Base-by-base conservation (phyloP, 1,284 basidiomycete species). In the Coniferiporia weirii region DNA sequence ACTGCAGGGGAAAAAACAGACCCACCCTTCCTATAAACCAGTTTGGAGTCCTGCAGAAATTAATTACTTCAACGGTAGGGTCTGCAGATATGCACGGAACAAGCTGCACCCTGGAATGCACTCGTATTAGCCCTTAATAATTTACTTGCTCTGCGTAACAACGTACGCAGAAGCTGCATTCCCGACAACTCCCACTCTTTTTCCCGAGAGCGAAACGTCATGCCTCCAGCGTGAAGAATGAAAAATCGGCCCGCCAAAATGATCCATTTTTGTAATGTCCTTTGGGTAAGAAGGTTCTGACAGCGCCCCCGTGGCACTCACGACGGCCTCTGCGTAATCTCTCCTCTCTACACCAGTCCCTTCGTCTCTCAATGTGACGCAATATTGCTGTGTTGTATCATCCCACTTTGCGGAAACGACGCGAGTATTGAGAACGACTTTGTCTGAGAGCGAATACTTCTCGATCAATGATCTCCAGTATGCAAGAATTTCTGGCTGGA, bases 111-210 rank as follows among this genome's bases (percentile, higher is more conserved):
- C 83, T 83, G 63, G 9, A 49, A 45, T 35, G 8, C n/a, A 51
- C 7, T 45, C 10, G 45, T 9, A 32, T 20, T 45, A 27, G 27
- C 8, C 13, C 51, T 60, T 60, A 62, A 58, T 46, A 45, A 9
- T 43, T 53, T 36, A 38, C 35, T 40, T n/a, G 34, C 52, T 52
- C 2, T 55, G 50, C 20, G 40, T 57, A 47, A 66, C 15, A 15
- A 71, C 74, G 68, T 68, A 79, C 82, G 76, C 77, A 66, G 83
- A 78, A 70, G 81, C 84, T 2, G 84, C 85, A 64, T 85, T 85
- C 19, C 84, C 85, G 65, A 87, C 79, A 15, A 87, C 79, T 3
- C 78, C 83, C 1, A 86, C 77, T 32, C 75, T 72, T 68, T 84
- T 84, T 10, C 76, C 79, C 54, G 70, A 70, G 56, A 84, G 69